Base-by-base conservation (phyloP, 129 eudicot genomes). In the Flaveria ramosissima region DNA sequence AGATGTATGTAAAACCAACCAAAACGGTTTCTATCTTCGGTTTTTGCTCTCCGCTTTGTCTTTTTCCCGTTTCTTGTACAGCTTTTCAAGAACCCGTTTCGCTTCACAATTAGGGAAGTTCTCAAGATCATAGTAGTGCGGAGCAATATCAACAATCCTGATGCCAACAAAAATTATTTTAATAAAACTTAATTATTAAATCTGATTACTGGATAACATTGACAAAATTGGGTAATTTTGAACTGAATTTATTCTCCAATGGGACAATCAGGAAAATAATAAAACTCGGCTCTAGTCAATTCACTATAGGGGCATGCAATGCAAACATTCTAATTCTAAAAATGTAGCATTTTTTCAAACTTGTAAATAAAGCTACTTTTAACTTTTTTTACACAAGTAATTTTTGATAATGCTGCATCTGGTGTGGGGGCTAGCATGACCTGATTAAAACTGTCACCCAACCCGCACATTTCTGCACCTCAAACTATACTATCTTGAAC, bases 71-170 rank as follows among this genome's bases (percentile, higher is more conserved):
- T 91, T 89, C 88, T 83, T 87, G 83, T 94, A 94, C 4, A 94
- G 84, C 86, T 85, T 91, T 80, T 94, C 98, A 13, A 94, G 87
- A 27, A 83, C 92, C 0, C 97, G 96, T 65, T 89, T 94, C 9
- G 97, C 98, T 83, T 94, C 98, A 62, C 98, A 94, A 20, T 89
- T 79, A 3, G 98, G 98, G 71, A 94, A 94, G 88, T 94, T 91
- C 19, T 82, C 78, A 6, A 91, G 93, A 76, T 94, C 96, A 65
- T 88, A 91, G 78, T 94, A 94, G 52, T 91, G 96, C 26, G 97
- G 92, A 2, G 98, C 97, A 55, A 94, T 78, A 63, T 94, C 97
- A 36, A 94, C 85, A 85, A 94, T 78, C 98, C 98, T 94, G 83
- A 53, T 55, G 4, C 6, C 19, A 56, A 72, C 69, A 32, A 78